Evolutionary conservation across 1,284 basidiomycete genomes (phyloP), one percentile per base, ranked within the genome.

Genomic region (Cryptococcus hybrid): DNA sequence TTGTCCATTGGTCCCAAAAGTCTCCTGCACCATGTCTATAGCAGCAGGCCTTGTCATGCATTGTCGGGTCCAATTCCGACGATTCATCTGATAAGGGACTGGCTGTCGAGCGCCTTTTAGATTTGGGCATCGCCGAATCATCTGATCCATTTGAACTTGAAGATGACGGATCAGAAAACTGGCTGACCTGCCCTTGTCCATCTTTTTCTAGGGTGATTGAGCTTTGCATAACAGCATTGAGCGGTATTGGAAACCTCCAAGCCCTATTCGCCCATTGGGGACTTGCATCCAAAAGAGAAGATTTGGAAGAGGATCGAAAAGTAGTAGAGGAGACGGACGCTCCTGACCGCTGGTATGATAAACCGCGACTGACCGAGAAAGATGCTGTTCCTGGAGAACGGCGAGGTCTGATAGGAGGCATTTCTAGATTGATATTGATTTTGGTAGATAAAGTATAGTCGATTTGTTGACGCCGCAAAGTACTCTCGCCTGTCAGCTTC

Each of bases 351-450:
- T 37, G 15, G n/a, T 15, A 7, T 6, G 12, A 12, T 18, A 42
- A 42, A 9, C 9, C n/a, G 9, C 9, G 40, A 42, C 18, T 35
- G 47, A 34, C 30, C 6, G 7, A 12, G 39, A 24, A 15, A 9
- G 30, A n/a, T 38, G 49, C 15, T 40, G 7, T 51, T 15, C 4
- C 18, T 1, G 54, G 48, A 6, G 54, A 56, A 15, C 54, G 47
- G 37, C 39, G 52, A n/a, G 52, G 52, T 38, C 52, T 39, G 2
- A n/a, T n/a, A 18, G 40, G 51, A 3, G 51, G 51, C 8, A 45
- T 8, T 40, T 12, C 36, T 36, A 15, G n/a, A 15, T n/a, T 39
- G n/a, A 9, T 30, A 34, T 30, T 38, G 49, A 37, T 13, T 11
- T 36, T n/a, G 30, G 38, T 9, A 7, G 7, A 5, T 7, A 51